Base-by-base conservation (phyloP, 345 rosid genomes). In the Rhodomyrtus tomentosa region DNA sequence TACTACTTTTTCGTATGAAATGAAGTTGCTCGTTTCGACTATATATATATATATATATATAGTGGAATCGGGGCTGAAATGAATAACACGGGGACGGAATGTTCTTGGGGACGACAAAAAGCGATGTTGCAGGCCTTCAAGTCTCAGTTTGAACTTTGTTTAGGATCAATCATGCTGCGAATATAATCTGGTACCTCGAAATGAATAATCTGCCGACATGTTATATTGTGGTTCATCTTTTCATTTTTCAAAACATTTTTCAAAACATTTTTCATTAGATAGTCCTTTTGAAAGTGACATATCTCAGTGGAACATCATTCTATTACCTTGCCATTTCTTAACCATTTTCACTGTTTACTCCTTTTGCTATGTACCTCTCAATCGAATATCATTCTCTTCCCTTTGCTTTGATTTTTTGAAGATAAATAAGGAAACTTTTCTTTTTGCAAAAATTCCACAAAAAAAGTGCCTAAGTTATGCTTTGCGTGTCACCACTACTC, bases 101-200 rank as follows among this genome's bases (percentile, higher is more conserved):
- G 24, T 32, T 68, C 10, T 32, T 16, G 6, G 1, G 2, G 76
- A 32, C 24, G 76, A 68, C 3, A 32, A 68, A 68, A 68, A 22
- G 6, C 24, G 32, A 68, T 0, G 6, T 16, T 58, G 72, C 15
- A 10, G 73, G 5, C 40, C 4, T 8, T 56, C 2, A 2, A 7
- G 21, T 29, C 3, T 49, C 53, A 0, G 0, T 62, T 7, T 6
- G 2, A 62, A 8, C 40, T 29, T 0, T 62, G 5, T 7, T 62
- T 3, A 62, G 13, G 16, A 36, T 18, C 45, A 36, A 68, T 68
- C 25, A 36, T 36, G 76, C 6, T 20, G 24, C 16, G 2, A 7
- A 32, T 1, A 18, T 4, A 8, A 68, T 32, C 3, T 27, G 13
- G 32, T 10, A 48, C 14, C 50, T 48, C 12, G 3, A 48, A 48